A percentile compares a stretch with the other conserved stretches of the same genome.
phyloP scores from a whole-genome alignment of 306 rosid species.

The Lathyrus oleraceus region DNA sequence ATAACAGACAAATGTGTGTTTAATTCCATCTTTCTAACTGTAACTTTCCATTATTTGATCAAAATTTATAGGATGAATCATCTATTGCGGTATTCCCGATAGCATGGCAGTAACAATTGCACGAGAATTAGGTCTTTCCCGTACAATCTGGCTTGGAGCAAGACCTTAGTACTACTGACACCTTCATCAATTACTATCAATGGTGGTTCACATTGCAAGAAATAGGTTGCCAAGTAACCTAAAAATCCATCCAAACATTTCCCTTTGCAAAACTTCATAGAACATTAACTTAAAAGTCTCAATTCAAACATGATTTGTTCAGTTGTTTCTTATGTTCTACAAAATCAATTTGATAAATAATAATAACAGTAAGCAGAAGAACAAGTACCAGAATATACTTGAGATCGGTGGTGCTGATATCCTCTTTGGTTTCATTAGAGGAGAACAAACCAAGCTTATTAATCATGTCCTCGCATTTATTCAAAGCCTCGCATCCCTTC shows the following conservation, averaged over 20 bases:
- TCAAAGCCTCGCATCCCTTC: constrained; percentile 66
- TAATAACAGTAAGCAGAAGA: neutral
- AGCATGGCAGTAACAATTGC: neutral
- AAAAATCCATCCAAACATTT: neutral
- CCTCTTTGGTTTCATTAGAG: constrained; percentile 85
- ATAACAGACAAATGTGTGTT: neutral
- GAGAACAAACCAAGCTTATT: constrained; percentile 82
- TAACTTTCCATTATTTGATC: neutral
- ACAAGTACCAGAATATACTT: constrained; percentile 75
- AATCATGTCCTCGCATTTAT: constrained; percentile 82
- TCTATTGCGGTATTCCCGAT: neutral
- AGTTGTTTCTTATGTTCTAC: too few species aligned
- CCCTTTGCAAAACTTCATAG: neutral
- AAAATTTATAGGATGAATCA: neutral
- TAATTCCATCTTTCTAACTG: neutral
- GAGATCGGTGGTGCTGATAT: constrained; percentile 77
- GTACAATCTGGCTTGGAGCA: neutral
- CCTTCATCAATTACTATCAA: neutral
- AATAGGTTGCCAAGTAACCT: neutral
- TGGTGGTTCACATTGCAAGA: neutral
- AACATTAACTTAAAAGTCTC: neutral
- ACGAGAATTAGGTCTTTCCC: neutral
- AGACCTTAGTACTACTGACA: neutral
- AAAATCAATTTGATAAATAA: neutral
- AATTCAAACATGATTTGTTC: neutral